Percentiles rank a stretch among this genome's conserved stretches.
phyloP scores from a whole-genome alignment of 352 stramenopile species.

The Phytophthora pseudosyringae region DNA sequence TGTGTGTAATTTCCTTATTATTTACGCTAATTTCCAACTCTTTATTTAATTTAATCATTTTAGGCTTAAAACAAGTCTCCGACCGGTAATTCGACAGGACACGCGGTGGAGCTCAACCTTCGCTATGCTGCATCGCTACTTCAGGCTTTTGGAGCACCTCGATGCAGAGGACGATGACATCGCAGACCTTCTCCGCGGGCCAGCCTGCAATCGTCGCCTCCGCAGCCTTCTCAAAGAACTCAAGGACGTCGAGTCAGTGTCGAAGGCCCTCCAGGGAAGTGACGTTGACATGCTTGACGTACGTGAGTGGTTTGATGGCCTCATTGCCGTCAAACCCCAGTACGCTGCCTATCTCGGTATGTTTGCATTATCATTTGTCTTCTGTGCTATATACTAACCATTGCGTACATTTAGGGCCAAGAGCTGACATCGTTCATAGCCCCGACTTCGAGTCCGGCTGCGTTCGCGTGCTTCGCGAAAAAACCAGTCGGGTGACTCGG shows the following conservation, averaged over 20 bases:
- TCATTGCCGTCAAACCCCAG: conserved; percentile 8
- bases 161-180: conserved; percentile 5
- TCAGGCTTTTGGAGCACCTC: conserved; percentile 14
- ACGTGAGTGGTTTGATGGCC: conserved; percentile 12
- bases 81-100: background rate
- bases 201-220: conserved; percentile 3
- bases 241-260: conserved; percentile 11
- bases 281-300: background rate
- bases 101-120: background rate
- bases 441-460: conserved; percentile 10
- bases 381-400: background rate
- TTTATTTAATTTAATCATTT: background rate
- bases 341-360: conserved; percentile 6
- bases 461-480: background rate
- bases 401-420: background rate
- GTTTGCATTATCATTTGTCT: conserved; percentile 2
- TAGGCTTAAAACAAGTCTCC: background rate
- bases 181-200: conserved; percentile 1
- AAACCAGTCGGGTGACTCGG: background rate
- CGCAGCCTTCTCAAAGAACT: background rate
- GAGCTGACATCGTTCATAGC: conserved; percentile 18
- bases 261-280: conserved; percentile 9
- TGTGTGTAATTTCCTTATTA: background rate
- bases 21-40: background rate
- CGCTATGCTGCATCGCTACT: conserved; percentile 6